Conservation (phyloP, 495 filamentous ascomycete genomes). For the Aspergillus ostianus region DNA sequence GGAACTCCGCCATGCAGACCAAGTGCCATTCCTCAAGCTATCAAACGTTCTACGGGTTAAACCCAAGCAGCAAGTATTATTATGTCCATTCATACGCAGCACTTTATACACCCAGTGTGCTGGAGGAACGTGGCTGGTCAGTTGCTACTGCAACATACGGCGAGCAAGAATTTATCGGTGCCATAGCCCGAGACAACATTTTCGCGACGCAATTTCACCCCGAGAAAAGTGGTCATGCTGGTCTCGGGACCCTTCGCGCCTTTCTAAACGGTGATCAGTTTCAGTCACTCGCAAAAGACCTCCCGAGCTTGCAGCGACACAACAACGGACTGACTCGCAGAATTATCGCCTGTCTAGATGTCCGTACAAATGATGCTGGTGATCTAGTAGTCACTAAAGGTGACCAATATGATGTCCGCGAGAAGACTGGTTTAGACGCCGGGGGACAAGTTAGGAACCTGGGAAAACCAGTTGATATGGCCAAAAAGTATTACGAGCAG, state of each 20-base stretch:
- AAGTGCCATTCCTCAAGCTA: slow-evolving; percentile 43
- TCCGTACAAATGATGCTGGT: slow-evolving; percentile 92
- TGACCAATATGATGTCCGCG: slow-evolving; percentile 99
- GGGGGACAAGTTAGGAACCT: slow-evolving; percentile 83
- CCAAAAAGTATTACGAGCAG: slow-evolving; percentile 90
- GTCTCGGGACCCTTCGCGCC: slow-evolving; percentile 76
- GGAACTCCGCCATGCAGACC: slow-evolving; percentile 78
- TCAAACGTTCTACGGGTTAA: slow-evolving; percentile 69
- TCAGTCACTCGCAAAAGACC: slow-evolving; percentile 36
- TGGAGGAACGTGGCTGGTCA: slow-evolving; percentile 79
- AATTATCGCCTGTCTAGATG: slow-evolving; percentile 94
- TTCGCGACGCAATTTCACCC: slow-evolving; percentile 97
- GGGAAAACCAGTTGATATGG: slow-evolving; percentile 95
- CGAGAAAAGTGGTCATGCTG: slow-evolving; percentile 92
- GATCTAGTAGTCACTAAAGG: slow-evolving; percentile 98
- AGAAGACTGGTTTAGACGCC: slow-evolving; percentile 61
- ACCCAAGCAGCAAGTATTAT: slow-evolving; percentile 88
- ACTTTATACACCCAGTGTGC: slow-evolving; percentile 64
- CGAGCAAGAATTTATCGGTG: slow-evolving; percentile 86
- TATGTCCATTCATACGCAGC: slow-evolving; percentile 96
- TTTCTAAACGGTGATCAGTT: slow-evolving; percentile 70
- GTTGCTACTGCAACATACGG: slow-evolving; percentile 88
- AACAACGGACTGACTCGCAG: slow-evolving; percentile 76
- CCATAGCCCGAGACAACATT: slow-evolving; percentile 77
- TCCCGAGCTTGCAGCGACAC: slow-evolving; percentile 26